Percentiles rank a stretch among this genome's conserved stretches.
Conservation (phyloP, 2,329 filamentous ascomycete species). For the Cladosporium sp. region DNA sequence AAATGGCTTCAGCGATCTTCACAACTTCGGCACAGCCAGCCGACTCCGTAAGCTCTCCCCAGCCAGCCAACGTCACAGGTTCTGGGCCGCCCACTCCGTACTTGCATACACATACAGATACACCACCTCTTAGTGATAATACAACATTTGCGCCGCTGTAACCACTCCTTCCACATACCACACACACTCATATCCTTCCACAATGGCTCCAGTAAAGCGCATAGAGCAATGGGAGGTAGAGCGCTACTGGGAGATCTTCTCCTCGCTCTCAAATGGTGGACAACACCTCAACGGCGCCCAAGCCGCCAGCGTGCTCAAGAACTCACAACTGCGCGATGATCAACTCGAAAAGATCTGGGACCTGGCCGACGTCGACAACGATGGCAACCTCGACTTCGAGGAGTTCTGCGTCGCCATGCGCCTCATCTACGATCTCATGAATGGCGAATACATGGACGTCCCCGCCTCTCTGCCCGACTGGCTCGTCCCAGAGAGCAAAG, state of each 20-base stretch:
- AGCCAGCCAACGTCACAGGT: constrained; percentile 9
- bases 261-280: constrained; percentile 60
- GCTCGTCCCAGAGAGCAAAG: constrained; percentile 93
- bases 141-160: background rate
- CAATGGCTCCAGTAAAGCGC: constrained; percentile 41
- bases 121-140: background rate
- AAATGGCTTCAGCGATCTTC: background rate
- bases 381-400: constrained; percentile 97
- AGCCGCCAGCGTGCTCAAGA: constrained; percentile 68
- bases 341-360: constrained; percentile 99
- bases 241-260: constrained; percentile 77
- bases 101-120: background rate
- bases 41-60: background rate
- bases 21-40: constrained; percentile 3
- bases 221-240: constrained; percentile 73
- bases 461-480: constrained; percentile 83
- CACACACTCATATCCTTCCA: background rate
- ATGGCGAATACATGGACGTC: constrained; percentile 91
- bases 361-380: constrained; percentile 91
- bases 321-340: constrained; percentile 66
- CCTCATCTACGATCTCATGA: constrained; percentile 93
- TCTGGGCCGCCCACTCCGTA: constrained; percentile 1
- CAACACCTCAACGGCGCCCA: constrained; percentile 64
- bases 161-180: background rate
- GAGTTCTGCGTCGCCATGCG: constrained; percentile 99